Base-by-base conservation (phyloP, 2,329 filamentous ascomycete species). In the Aureobasidium sp. region DNA sequence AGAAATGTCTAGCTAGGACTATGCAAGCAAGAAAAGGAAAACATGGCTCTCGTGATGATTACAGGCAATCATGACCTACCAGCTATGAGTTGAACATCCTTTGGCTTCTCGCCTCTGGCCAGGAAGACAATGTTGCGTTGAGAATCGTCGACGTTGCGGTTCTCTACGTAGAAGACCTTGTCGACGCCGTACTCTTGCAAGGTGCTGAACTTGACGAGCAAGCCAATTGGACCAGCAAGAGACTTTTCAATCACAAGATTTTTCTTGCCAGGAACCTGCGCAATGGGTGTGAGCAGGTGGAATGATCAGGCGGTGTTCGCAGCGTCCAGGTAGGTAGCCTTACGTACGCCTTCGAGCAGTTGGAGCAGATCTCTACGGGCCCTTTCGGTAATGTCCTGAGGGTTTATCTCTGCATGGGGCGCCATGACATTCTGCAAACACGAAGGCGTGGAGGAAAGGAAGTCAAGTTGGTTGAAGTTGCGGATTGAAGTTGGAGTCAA, bases 151-250 rank as follows among this genome's bases (percentile, higher is more conserved):
- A 91, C 87, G 75, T 99, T 97, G 70, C 88, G 84, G 75, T 96
- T 97, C 74, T 99, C 94, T 49, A 99, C 80, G 70, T 96, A 88
- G 79, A 97, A 99, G 66, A 96, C 90, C 74, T 95, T 95, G 74
- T 97, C 92, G 67, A 99, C 92, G 31, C 95, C 95, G 77, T 97
- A 96, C 70, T 99, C 94, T 71, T 97, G 90, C 17, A 96, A 82
- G 10, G 89, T 93, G 23, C 93, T 93, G 70, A 96, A 95, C 74
- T 96, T 96, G 76, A 95, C 90, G 66, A 99, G 87, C 62, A 93
- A 82, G 62, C 92, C 90, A 67, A 99, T 83, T 31, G 92, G 90
- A 25, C 93, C 94, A 66, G 93, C 91, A 67, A 99, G 81, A 68
- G 86, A 87, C 74, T 88, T 89, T 73, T 97, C 93, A 70, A 99